These are phyloP conservation scores for Edaphochlamys debaryana DNA, from an alignment of 139 green algal species.

Conservation along the genomic window DNA sequence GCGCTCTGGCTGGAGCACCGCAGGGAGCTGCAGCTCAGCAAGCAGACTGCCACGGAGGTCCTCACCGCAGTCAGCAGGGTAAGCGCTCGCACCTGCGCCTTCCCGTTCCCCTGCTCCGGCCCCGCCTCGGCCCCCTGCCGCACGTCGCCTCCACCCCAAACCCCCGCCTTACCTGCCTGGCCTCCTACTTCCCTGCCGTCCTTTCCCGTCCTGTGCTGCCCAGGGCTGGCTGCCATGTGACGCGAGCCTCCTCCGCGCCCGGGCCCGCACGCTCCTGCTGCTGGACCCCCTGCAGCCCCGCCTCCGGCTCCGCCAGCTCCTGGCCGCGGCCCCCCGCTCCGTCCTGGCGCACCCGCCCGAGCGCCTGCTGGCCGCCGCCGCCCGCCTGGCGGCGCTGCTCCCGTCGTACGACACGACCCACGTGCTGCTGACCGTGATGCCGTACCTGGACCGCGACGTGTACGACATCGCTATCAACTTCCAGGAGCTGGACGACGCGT, in stretches of 20 bases:
- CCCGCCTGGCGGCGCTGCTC: background rate
- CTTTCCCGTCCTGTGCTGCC: background rate
- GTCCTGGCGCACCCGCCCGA: background rate
- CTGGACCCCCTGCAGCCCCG: conserved; percentile 7
- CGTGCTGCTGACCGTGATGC: conserved; percentile 10
- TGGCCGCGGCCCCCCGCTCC: background rate
- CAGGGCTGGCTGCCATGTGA: conserved; percentile 29
- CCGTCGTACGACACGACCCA: conserved; percentile 15
- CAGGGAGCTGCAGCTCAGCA: conserved; percentile 10
- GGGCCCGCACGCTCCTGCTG: background rate
- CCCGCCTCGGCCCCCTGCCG: too few species aligned
- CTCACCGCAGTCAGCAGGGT: conserved; percentile 21
- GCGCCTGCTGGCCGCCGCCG: conserved; percentile 1
- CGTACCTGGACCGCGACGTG: conserved; percentile 11
- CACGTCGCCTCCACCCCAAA: background rate
- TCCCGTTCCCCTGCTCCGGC: background rate
- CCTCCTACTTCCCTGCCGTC: background rate
- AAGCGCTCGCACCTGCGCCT: background rate
- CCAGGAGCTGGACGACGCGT: conserved; percentile 8
- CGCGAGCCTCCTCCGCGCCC: conserved; percentile 3
- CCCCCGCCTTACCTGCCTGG: background rate
- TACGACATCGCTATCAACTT: conserved; percentile 1
- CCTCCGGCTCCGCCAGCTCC: conserved; percentile 19
- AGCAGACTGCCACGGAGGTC: conserved; percentile 1
- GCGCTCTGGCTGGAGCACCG: background rate